Base-by-base conservation (phyloP, 495 filamentous ascomycete species). In the Hypoxylon rickii region DNA sequence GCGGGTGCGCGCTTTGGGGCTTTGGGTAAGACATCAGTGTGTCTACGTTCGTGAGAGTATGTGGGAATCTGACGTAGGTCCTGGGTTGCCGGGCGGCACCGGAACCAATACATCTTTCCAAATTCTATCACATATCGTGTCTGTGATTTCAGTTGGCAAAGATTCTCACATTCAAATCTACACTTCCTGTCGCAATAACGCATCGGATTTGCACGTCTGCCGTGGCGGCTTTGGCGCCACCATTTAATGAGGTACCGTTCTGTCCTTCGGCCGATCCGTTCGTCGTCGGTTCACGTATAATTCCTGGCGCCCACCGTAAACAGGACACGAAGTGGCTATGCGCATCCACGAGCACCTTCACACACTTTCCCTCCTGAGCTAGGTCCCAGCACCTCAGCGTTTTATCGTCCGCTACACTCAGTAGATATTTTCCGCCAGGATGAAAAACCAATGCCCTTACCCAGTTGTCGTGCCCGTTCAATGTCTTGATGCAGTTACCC, bases 401-500 rank as follows among this genome's bases (percentile, higher is more conserved):
- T 71, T 96, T 96, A 69, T 98, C 94, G 63, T 98, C 94, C 18
- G 86, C 76, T 3, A 87, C 89, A 24, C 86, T 90, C 13, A 98
- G 72, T 1, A 98, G 79, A 59, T 94, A 98, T 70, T 96, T 96
- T 0, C 94, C 94, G 2, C 90, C 92, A 0, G 94, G 94, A 60
- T 98, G 94, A 70, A 96, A 98, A 13, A 90, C 85, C 10, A 97
- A 65, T 1, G 79, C 88, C 7, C 91, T 84, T 1, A 98, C 87
- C 94, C 94, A 98, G 67, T 97, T 98, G 69, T 98, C 94, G 64
- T 98, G 94, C 2, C 94, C 94, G 1, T 86, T 71, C 6, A 97
- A 77, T 1, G 89, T 95, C 70, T 92, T 97, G 61, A 98, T 86
- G 41, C 89, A 78, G 10, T 87, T 89, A 7, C 94, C 94, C 41